Base-by-base conservation (phyloP, 2,329 filamentous ascomycete species). In the Chrysosphaeria jannelii region DNA sequence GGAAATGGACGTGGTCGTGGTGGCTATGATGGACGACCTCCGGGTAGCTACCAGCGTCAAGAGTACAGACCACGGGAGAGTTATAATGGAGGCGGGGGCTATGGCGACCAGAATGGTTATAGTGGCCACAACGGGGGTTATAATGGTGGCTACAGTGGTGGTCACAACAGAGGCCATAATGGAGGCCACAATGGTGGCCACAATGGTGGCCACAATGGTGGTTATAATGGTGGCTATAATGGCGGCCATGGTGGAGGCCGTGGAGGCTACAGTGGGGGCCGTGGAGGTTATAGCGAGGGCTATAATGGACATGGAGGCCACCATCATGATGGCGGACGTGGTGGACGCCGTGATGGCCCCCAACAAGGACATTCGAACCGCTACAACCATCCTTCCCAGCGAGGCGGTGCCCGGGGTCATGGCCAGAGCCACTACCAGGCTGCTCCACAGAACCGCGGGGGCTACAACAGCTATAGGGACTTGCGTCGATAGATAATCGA, bases 311-410 rank as follows among this genome's bases (percentile, higher is more conserved):
- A 18, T n/a, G 16, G 16, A 18, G n/a, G 16, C 16, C 16, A 18
- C 16, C n/a, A n/a, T n/a, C n/a, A n/a, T n/a, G n/a, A n/a, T n/a
- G n/a, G n/a, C n/a, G n/a, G n/a, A n/a, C n/a, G n/a, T n/a, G n/a
- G n/a, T n/a, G 16, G 16, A 18, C 7, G 16, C n/a, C 16, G n/a
- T n/a, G 16, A n/a, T n/a, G n/a, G 16, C 16, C n/a, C 7, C 19
- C 27, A 31, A 8, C 27, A 27, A 7, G 29, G 33, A 5, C 30
- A 34, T 10, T 25, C 31, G 17, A 11, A 20, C 7, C 14, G 28
- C 16, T 29, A 27, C 15, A 26, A 15, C n/a, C n/a, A n/a, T n/a
- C n/a, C n/a, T n/a, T n/a, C n/a, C n/a, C n/a, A n/a, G n/a, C n/a
- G n/a, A n/a, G n/a, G n/a, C n/a, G n/a, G n/a, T n/a, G n/a, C n/a